Evolutionary conservation across 2,329 filamentous ascomycete species (phyloP).

Genomic region (Alternaria postmessia): DNA sequence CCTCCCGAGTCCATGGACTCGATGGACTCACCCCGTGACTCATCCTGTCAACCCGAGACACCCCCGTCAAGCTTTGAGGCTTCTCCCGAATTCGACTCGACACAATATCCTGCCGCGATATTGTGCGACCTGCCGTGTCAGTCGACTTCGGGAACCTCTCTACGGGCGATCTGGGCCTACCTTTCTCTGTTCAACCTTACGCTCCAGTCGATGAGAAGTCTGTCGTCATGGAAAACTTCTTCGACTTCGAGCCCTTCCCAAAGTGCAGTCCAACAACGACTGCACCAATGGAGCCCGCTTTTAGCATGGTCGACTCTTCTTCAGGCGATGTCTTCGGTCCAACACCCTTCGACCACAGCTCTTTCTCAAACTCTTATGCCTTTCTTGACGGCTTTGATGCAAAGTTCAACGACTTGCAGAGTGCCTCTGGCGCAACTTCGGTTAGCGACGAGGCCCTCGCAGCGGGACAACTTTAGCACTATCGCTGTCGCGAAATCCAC

Average conservation of each 20-base stretch:
- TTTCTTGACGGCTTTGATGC: constrained; percentile 51
- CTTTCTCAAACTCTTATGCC: constrained; percentile 42
- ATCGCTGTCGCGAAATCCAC: constrained; percentile 34
- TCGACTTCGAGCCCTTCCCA: constrained; percentile 53
- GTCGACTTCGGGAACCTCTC: constrained; percentile 65
- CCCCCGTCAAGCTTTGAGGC: constrained; percentile 52
- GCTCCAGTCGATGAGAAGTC: constrained; percentile 51
- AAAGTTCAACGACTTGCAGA: constrained; percentile 55
- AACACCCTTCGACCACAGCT: constrained; percentile 42
- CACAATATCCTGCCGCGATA: constrained; percentile 99
- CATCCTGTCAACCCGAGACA: constrained; percentile 50
- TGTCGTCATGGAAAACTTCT: constrained; percentile 45
- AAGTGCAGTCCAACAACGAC: constrained; percentile 32
- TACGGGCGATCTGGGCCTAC: constrained; percentile 46
- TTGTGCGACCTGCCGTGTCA: constrained; percentile 99
- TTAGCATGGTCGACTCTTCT: constrained; percentile 43
- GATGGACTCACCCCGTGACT: constrained; percentile 51
- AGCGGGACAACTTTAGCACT: constrained; percentile 49
- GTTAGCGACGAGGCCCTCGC: constrained; percentile 59
- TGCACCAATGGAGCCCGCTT: constrained; percentile 34
- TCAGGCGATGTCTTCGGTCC: constrained; percentile 47
- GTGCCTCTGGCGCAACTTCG: constrained; percentile 57
- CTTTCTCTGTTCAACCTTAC: constrained; percentile 48
- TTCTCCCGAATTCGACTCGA: constrained; percentile 78
- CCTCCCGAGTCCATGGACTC: constrained; percentile 51